Evolutionary conservation across 2,329 filamentous ascomycete genomes (phyloP), one percentile per base, ranked within the genome.

Genomic region (Talaromyces pinophilus): DNA sequence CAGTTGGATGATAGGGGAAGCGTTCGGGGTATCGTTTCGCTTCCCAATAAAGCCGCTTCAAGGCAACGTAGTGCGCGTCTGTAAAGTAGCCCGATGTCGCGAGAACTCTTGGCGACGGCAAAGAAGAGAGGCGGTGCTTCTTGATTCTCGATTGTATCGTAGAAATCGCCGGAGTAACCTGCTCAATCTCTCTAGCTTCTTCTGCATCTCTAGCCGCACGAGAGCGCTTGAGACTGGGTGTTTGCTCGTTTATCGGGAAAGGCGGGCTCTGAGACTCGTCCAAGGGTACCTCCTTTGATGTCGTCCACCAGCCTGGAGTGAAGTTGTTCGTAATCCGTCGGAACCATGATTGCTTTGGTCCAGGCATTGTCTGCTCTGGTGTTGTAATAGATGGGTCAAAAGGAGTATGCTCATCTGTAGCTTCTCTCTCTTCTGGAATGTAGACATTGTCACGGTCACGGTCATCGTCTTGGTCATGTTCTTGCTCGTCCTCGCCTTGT

Each of bases 61-160:
- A 74, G 19, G 75, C 73, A 19, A 69, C 65, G 67, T 81, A 81
- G 66, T 81, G 79, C 22, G 77, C 76, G 63, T 81, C 72, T 17
- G 77, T 79, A 68, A 81, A 81, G 69, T 79, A 79, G 22, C 77
- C 77, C 52, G 77, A 79, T 38, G 73, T 69, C 42, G 77, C 71
- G 13, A 79, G 70, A 33, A 73, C 71, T 64, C 4, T 42, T 11
- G 55, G 25, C 30, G 55, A 52, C 2, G 62, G 55, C 10, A 63
- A 35, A 33, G 52, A 59, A 33, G 52, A 59, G 13, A 33, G 44
- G 8, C 55, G 59, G 30, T 59, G 62, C 28, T 62, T 64, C 44
- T 57, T 62, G 19, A 46, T 60, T 62, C 46, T 48, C 33, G 46
- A 50, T 19, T 62, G 54, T 38, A 52, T 38, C 13, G n/a, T 42